phyloP scores from a whole-genome alignment of 2,329 filamentous ascomycete genomes.

The Neonectria faginata region DNA sequence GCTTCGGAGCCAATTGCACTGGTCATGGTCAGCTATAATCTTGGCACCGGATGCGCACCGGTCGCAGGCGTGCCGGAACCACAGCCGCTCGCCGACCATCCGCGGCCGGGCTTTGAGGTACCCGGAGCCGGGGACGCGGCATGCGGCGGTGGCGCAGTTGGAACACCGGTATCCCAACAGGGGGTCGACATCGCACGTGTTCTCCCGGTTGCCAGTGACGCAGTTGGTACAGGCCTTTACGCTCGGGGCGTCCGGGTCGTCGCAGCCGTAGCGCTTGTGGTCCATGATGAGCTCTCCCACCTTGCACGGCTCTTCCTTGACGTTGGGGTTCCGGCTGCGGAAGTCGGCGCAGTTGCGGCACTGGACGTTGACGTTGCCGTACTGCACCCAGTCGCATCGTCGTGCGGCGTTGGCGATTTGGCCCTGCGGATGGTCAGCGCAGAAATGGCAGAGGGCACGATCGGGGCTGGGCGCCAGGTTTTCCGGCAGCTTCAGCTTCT shows the following conservation, averaged over 20 bases:
- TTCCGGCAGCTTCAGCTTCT: not conserved
- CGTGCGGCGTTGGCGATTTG: not conserved
- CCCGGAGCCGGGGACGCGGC: conserved; percentile 1
- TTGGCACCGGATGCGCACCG: conserved; percentile 22
- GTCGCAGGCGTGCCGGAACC: conserved; percentile 39
- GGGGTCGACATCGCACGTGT: conserved; percentile 34
- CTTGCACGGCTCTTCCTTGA: conserved; percentile 12
- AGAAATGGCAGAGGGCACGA: conserved; percentile 31
- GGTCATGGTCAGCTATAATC: not conserved
- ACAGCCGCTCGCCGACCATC: conserved; percentile 11
- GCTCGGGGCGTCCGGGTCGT: conserved; percentile 22
- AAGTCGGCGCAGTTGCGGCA: conserved; percentile 38
- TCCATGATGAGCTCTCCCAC: conserved; percentile 17
- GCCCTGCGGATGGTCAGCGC: conserved; percentile 24
- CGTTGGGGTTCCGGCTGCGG: conserved; percentile 21
- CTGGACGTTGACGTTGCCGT: conserved; percentile 13
- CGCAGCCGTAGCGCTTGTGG: conserved; percentile 26
- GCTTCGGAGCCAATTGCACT: conserved; percentile 33
- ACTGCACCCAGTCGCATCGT: conserved; percentile 16
- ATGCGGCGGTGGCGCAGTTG: conserved; percentile 18
- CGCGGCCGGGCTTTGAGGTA: not conserved
- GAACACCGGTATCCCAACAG: conserved; percentile 30
- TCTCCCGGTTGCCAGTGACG: fast-evolving
- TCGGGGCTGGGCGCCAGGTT: no score
- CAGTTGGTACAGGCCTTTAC: conserved; percentile 18